A percentile compares a stretch with the other conserved stretches of the same genome.
These are phyloP conservation scores for Juncus effusus DNA, from an alignment of 176 grass and related monocot genomes.

Conservation along the genomic window DNA sequence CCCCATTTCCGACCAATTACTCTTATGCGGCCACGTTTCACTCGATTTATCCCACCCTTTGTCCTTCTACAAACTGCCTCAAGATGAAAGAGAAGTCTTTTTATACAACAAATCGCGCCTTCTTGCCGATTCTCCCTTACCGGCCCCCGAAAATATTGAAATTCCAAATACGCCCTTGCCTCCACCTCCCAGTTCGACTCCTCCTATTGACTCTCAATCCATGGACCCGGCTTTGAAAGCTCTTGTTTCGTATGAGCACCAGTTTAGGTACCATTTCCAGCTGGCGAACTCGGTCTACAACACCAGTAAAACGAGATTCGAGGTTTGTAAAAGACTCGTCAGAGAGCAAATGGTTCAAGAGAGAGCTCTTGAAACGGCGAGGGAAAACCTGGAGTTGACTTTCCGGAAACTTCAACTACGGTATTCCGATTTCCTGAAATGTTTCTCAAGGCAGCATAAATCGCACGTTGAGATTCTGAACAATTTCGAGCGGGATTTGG, in stretches of 20 bases:
- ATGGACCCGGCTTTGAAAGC: slow-evolving; percentile 79
- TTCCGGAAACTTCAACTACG: slow-evolving; percentile 62
- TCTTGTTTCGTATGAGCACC: slow-evolving; percentile 63
- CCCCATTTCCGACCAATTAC: slow-evolving; percentile 55
- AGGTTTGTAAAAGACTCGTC: slow-evolving; percentile 63
- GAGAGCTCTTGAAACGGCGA: slow-evolving; percentile 72
- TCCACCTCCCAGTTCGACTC: slow-evolving; percentile 38
- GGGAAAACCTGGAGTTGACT: slow-evolving; percentile 75
- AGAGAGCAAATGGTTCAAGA: slow-evolving; percentile 88
- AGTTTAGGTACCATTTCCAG: slow-evolving; percentile 85
- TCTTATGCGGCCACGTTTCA: slow-evolving; percentile 70
- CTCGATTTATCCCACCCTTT: slow-evolving; percentile 51
- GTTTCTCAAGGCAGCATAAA: slow-evolving; percentile 72
- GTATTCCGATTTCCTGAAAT: slow-evolving; percentile 56
- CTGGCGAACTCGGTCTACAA: slow-evolving; percentile 60
- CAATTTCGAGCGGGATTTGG: slow-evolving; percentile 81
- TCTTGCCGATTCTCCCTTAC: slow-evolving; percentile 37
- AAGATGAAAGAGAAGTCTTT: slow-evolving; percentile 79
- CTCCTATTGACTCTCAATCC: slow-evolving; percentile 38
- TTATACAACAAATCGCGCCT: slow-evolving; percentile 87
- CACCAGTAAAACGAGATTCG: slow-evolving; percentile 49
- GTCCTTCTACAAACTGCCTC: slow-evolving; percentile 82
- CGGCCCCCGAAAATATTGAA: slow-evolving; percentile 49
- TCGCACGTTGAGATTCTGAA: slow-evolving; percentile 45
- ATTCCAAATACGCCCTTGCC: slow-evolving; percentile 48